phyloP scores from a whole-genome alignment of 192 early-diverging fungal species.

The Mortierella claussenii region DNA sequence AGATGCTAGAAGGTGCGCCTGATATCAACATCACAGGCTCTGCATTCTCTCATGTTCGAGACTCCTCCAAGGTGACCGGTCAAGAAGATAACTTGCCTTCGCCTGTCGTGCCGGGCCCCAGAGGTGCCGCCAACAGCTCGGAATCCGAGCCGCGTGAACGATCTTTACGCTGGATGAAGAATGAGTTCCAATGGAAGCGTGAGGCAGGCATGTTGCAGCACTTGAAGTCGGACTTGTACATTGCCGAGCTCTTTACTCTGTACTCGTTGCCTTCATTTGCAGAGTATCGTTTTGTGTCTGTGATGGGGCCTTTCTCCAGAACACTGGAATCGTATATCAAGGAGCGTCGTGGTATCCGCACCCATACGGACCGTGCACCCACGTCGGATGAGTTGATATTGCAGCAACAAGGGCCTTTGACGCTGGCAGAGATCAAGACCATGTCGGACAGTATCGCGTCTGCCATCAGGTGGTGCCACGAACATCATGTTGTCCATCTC shows the following conservation, averaged over 20 bases:
- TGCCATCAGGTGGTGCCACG: constrained; percentile 47
- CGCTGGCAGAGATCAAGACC: constrained; percentile 25
- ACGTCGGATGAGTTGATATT: neutral
- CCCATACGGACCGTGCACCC: neutral
- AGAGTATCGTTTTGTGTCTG: constrained; percentile 47
- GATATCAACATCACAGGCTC: constrained; percentile 34
- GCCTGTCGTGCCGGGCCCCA: constrained; percentile 30
- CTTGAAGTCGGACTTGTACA: constrained; percentile 26
- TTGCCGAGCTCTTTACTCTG: constrained; percentile 34
- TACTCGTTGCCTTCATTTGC: constrained; percentile 29
- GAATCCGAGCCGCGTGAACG: constrained; percentile 42
- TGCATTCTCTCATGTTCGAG: constrained; percentile 43
- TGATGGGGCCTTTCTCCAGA: constrained; percentile 40
- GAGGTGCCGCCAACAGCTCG: constrained; percentile 16
- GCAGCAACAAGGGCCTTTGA: constrained; percentile 17
- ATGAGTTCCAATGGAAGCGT: constrained; percentile 49
- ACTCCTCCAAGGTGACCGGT: constrained; percentile 27
- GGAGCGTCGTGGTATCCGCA: constrained; percentile 11
- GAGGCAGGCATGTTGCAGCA: constrained; percentile 53
- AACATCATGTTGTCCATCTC: constrained; percentile 40
- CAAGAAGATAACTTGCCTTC: constrained; percentile 31
- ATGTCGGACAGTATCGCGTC: constrained; percentile 39
- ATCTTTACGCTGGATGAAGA: constrained; percentile 43
- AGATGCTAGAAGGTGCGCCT: constrained; percentile 28
- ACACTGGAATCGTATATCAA: constrained; percentile 44